These are phyloP conservation scores for Epichloe baconii DNA, from an alignment of 2,329 filamentous ascomycete species.

Conservation along the genomic window DNA sequence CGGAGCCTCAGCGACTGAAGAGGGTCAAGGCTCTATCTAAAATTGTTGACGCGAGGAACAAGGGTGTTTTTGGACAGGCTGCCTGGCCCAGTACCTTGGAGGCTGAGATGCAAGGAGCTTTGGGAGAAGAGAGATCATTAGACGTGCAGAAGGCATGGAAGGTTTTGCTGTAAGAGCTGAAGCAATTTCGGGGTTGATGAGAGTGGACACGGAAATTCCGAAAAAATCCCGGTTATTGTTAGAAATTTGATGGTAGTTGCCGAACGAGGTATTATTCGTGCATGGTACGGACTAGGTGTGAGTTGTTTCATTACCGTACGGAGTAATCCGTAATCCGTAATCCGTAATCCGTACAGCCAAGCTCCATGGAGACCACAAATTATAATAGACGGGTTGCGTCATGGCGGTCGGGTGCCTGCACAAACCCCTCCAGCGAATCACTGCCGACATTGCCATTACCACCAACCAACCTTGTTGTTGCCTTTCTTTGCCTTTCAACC, in stretches of 20 bases:
- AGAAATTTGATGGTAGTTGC: neutral
- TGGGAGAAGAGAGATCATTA: constrained; percentile 28
- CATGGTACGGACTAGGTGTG: too few relatives aligned
- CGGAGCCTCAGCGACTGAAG: constrained; percentile 36
- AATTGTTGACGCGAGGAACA: constrained; percentile 27
- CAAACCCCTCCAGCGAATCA: neutral
- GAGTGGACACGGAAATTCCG: neutral
- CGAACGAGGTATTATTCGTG: too few relatives aligned
- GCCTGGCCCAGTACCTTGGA: constrained; percentile 17
- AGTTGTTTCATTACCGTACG: too few relatives aligned
- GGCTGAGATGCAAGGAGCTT: constrained; percentile 20
- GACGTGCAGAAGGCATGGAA: constrained; percentile 33
- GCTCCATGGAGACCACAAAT: too few relatives aligned
- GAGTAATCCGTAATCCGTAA: too few relatives aligned
- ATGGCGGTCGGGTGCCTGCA: constrained; percentile 19
- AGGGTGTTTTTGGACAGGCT: constrained; percentile 27
- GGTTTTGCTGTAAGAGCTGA: constrained; percentile 20
- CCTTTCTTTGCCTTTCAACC: neutral
- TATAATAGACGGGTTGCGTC: constrained; percentile 15
- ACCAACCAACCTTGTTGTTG: too few relatives aligned
- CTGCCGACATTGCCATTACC: neutral
- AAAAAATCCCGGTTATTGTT: neutral
- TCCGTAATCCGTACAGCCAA: too few relatives aligned
- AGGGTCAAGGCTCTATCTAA: constrained; percentile 33
- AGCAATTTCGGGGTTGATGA: neutral